phyloP scores from a whole-genome alignment of 23 red algal genomes.

The Gracilaria domingensis region DNA sequence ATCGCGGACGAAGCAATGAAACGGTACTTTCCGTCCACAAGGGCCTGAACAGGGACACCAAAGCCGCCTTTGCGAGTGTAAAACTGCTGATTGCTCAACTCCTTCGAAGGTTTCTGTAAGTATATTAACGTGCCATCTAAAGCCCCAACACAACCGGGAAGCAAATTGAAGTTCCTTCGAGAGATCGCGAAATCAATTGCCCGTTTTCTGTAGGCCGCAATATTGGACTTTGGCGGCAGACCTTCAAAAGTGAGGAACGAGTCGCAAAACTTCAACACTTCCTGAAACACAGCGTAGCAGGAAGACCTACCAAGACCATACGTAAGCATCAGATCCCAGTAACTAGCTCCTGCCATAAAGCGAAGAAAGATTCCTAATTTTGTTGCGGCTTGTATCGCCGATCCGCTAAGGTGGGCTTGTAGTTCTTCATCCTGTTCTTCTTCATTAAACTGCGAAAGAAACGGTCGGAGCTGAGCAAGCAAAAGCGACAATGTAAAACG shows the following conservation, averaged over 20 bases:
- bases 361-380: neutral
- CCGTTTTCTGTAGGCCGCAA: neutral
- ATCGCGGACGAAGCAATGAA: neutral
- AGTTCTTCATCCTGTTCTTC: neutral
- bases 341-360: neutral
- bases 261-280: neutral
- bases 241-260: neutral
- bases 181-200: neutral
- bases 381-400: neutral
- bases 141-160: neutral
- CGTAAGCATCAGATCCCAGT: neutral
- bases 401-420: neutral
- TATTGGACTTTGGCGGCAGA: neutral
- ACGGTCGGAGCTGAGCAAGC: neutral
- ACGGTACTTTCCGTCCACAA: constrained; percentile 4
- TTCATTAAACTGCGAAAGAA: neutral
- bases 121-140: neutral
- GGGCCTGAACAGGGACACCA: constrained; percentile 6
- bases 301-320: neutral
- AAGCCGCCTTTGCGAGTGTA: neutral
- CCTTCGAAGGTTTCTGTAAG: neutral
- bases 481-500: neutral
- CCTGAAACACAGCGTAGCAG: neutral
- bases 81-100: neutral
- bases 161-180: neutral